Evolutionary conservation across 345 rosid species (phyloP), one percentile per base, ranked within the genome.

Genomic region (Eucalyptus cloeziana): DNA sequence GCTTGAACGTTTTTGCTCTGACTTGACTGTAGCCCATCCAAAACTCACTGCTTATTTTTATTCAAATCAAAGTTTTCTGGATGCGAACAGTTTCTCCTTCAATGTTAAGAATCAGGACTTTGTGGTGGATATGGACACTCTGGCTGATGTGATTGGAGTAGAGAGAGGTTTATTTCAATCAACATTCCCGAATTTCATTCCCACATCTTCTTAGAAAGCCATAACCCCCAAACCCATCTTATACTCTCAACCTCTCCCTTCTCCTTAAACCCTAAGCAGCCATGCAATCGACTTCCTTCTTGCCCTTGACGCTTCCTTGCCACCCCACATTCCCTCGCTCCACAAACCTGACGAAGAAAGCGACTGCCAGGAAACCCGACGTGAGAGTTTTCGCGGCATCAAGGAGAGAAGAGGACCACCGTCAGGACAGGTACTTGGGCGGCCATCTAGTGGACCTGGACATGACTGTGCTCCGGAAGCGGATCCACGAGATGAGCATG

Each of bases 381-480:
- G 27, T 12, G 4, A 76, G 58, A 10, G 30, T 87, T 47, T 27
- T 64, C 25, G 24, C 24, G 0, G 80, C 52, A 3, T 52, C 13
- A 13, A 60, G 51, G 30, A 87, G 49, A 43, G 22, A 22, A 40
- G 88, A 43, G 49, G 43, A 47, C 69, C 19, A 27, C 19, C 14
- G 27, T 10, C 15, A 9, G 27, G 83, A 76, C 47, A 44, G 13
- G 47, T 76, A 76, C 83, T 40, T 24, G 9, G 83, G 47, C 9
- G 91, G 89, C 31, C 44, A 45, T 22, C 56, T 45, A 9, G 96
- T 93, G 71, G 93, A 94, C 27, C 91, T 88, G 45, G 89, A 49
- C 76, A 86, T 94, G 95, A 90, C 91, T 40, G 90, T 92, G 44
- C 76, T 94, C 43, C 87, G 94, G 56, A 92, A 79, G 62, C 90